Percentiles rank a stretch among this genome's conserved stretches.
Conservation (phyloP, 1,284 basidiomycete species). For the Moesziomyces aphidis region DNA sequence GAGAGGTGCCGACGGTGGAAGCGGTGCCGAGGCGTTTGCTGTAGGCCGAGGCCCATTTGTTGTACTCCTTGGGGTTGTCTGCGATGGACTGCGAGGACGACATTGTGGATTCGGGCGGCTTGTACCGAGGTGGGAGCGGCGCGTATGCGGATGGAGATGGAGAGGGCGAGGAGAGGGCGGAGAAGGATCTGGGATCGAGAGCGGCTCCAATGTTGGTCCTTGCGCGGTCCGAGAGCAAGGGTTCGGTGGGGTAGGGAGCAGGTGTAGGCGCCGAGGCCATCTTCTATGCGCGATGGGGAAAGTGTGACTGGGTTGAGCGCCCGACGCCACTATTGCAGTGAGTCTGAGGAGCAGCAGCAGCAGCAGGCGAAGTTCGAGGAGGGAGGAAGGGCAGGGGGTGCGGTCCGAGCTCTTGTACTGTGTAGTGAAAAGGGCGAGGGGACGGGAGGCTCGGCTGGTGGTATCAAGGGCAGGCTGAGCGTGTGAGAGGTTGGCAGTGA, state of each 20-base stretch:
- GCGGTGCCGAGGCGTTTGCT: slow-evolving; percentile 39
- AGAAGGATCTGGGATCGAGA: slow-evolving; percentile 27
- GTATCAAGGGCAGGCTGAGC: too few species aligned
- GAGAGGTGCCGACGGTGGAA: slow-evolving; percentile 13
- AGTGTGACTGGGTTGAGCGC: neutral
- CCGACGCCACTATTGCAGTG: too few species aligned
- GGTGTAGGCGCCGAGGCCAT: slow-evolving; percentile 40
- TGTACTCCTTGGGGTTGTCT: slow-evolving; percentile 30
- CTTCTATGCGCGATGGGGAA: slow-evolving; percentile 20
- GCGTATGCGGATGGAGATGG: neutral
- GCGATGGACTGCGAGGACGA: slow-evolving; percentile 19
- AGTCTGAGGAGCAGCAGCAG: too few species aligned
- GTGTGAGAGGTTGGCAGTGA: too few species aligned
- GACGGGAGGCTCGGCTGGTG: too few species aligned
- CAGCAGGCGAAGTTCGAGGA: neutral
- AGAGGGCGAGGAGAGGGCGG: slow-evolving; percentile 12
- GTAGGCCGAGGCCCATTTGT: slow-evolving; percentile 35
- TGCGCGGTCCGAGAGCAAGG: slow-evolving; percentile 17
- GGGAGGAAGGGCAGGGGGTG: too few species aligned
- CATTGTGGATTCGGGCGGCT: slow-evolving; percentile 18
- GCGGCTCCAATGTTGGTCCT: slow-evolving; percentile 19
- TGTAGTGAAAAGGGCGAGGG: too few species aligned
- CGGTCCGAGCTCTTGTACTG: too few species aligned
- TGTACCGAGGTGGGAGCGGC: slow-evolving; percentile 12
- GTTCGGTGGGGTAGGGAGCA: slow-evolving; percentile 20